Conservation (phyloP, 2,329 filamentous ascomycete species). For the Colletotrichum shisoi region DNA sequence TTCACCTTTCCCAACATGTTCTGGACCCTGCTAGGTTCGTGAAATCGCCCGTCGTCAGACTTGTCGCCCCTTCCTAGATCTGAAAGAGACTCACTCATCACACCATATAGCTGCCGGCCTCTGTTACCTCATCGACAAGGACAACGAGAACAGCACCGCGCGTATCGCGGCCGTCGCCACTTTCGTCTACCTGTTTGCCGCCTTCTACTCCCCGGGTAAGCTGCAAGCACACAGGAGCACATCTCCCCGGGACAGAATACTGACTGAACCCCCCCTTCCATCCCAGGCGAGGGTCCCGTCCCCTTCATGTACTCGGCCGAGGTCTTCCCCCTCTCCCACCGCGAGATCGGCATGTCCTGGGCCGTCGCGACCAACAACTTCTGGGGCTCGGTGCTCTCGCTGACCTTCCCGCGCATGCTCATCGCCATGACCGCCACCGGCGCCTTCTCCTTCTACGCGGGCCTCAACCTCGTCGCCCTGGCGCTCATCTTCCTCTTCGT, state of each 20-base stretch:
- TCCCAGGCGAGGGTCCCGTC: constrained; percentile 63
- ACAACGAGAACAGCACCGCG: constrained; percentile 48
- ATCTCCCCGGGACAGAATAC: rapidly evolving
- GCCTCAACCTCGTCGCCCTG: constrained; percentile 57
- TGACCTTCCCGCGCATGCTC: constrained; percentile 62
- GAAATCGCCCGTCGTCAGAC: background rate
- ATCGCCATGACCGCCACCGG: constrained; percentile 48
- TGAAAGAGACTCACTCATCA: no score
- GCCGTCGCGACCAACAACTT: constrained; percentile 68
- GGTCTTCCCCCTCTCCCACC: constrained; percentile 69
- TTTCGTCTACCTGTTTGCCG: constrained; percentile 71
- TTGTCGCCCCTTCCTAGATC: no score
- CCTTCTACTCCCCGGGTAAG: constrained; percentile 69
- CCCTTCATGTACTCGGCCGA: constrained; percentile 70
- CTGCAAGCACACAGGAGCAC: background rate
- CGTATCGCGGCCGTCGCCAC: constrained; percentile 64
- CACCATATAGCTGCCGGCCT: constrained; percentile 48
- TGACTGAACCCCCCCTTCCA: background rate
- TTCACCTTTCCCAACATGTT: constrained; percentile 74
- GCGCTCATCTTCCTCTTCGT: constrained; percentile 59
- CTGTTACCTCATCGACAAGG: constrained; percentile 49
- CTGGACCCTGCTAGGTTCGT: constrained; percentile 60
- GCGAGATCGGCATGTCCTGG: constrained; percentile 70
- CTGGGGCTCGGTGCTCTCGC: constrained; percentile 60
- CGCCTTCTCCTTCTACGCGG: constrained; percentile 57